Conservation (phyloP, 2,329 filamentous ascomycete genomes). For the Cytospora piceicola region DNA sequence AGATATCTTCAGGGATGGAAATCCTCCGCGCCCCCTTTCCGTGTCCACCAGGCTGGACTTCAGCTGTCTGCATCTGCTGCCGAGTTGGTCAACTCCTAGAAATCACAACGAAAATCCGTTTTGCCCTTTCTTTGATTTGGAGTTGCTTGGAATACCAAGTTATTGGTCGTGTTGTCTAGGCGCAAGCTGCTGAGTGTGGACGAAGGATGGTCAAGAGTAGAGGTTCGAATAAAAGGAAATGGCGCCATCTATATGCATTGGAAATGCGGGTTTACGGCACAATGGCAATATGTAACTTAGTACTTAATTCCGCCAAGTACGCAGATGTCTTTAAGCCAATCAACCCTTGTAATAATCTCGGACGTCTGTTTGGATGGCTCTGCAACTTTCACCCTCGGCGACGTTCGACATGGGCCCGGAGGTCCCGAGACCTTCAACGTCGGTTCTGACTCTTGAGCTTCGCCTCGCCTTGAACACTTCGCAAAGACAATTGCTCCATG, state of each 20-base stretch:
- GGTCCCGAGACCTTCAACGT: neutral
- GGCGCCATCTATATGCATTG: neutral
- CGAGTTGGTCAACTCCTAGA: no score
- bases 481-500: neutral
- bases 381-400: neutral
- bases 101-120: no score
- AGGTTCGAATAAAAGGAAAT: no score
- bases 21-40: neutral
- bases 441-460: neutral
- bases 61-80: neutral
- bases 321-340: neutral
- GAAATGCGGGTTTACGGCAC: constrained; percentile 8
- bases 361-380: neutral
- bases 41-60: neutral
- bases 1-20: neutral
- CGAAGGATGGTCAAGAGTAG: no score
- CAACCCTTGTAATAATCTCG: neutral
- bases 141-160: no score
- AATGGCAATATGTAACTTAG: neutral
- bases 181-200: no score
- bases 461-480: neutral
- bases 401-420: neutral
- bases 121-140: no score
- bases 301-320: no score
- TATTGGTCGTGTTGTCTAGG: no score